Conservation (phyloP, 352 stramenopile species). For the Pythium chondricola region DNA sequence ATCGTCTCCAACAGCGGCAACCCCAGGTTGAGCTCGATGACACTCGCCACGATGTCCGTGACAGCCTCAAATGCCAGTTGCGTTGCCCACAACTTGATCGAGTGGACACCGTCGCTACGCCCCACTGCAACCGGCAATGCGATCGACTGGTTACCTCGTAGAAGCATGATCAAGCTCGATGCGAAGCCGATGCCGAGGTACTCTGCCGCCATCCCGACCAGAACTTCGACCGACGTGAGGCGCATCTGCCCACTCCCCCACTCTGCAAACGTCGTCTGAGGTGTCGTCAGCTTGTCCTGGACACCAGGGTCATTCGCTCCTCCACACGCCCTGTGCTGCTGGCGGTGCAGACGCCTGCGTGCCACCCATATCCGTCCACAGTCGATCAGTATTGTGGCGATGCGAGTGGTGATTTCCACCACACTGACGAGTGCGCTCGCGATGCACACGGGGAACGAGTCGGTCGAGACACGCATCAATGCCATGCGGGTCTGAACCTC, state of each 20-base stretch:
- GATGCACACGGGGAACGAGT: background rate
- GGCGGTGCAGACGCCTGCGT: background rate
- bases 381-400: background rate
- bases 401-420: constrained; percentile 4
- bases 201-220: constrained; percentile 6
- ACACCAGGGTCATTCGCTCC: too few relatives aligned
- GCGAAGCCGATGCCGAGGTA: constrained; percentile 13
- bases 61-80: background rate
- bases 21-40: background rate
- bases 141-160: constrained; percentile 1
- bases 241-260: constrained; percentile 1
- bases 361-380: background rate
- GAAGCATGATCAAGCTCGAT: background rate
- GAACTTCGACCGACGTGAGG: background rate
- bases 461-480: background rate
- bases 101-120: too few relatives aligned
- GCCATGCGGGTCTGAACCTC: constrained; percentile 13
- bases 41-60: background rate
- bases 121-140: background rate
- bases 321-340: too few relatives aligned
- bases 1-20: constrained; percentile 1
- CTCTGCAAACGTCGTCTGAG: background rate
- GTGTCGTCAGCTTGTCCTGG: background rate
- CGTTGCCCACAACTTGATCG: background rate
- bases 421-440: background rate